phyloP scores from a whole-genome alignment of 2,329 filamentous ascomycete species.

The Coccinonectria pachysandricola region DNA sequence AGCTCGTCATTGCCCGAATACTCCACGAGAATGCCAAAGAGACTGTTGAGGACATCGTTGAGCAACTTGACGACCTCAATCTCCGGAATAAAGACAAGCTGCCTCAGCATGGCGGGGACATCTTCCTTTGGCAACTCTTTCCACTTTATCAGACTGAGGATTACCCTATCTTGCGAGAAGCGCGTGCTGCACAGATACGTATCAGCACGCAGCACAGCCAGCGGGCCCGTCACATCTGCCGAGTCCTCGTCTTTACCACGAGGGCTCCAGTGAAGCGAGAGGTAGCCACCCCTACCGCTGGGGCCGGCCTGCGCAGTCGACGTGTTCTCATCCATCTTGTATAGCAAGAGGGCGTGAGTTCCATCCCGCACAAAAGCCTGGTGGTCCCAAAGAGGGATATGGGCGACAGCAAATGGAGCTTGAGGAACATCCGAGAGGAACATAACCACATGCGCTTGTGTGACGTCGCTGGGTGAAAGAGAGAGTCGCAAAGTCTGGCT shows the following conservation, averaged over 20 bases:
- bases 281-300: constrained; percentile 72
- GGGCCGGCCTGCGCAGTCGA: constrained; percentile 52
- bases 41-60: constrained; percentile 76
- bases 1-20: constrained; percentile 86
- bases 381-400: constrained; percentile 89
- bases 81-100: constrained; percentile 87
- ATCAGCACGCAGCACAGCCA: constrained; percentile 68
- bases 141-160: constrained; percentile 81
- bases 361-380: constrained; percentile 86
- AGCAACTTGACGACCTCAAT: constrained; percentile 96
- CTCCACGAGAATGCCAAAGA: constrained; percentile 87
- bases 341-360: constrained; percentile 67
- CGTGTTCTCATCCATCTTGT: constrained; percentile 87
- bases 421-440: constrained; percentile 78
- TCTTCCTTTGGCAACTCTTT: constrained; percentile 63
- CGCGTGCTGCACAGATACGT: constrained; percentile 91
- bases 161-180: constrained; percentile 83
- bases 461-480: constrained; percentile 69
- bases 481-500: constrained; percentile 77
- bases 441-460: constrained; percentile 77
- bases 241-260: constrained; percentile 55
- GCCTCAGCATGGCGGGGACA: constrained; percentile 63
- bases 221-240: constrained; percentile 67
- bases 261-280: constrained; percentile 71
- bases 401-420: constrained; percentile 81